Percentiles rank a stretch among this genome's conserved stretches.
Conservation (phyloP, 441 rosid genomes). For the Populus tomentosa region DNA sequence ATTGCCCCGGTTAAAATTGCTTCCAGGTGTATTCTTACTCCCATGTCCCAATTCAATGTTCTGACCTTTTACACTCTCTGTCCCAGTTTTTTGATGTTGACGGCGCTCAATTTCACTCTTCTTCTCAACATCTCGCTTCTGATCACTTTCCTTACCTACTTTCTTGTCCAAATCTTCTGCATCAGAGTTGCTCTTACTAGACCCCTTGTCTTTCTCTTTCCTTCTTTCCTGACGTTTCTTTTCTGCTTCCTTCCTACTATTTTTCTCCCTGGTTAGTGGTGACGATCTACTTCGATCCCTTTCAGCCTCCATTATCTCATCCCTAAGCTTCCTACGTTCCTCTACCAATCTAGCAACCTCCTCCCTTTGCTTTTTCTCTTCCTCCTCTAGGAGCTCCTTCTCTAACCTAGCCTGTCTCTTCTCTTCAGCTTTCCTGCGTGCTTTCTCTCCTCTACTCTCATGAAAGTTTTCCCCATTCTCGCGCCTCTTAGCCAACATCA, state of each 20-base stretch:
- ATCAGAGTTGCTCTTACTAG: slow-evolving; percentile 89
- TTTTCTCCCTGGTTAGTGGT: slow-evolving; percentile 51
- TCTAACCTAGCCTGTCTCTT: slow-evolving; percentile 95
- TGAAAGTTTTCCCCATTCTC: slow-evolving; percentile 54
- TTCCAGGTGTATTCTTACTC: slow-evolving; percentile 35
- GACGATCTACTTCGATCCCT: slow-evolving; percentile 48
- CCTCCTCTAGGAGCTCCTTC: slow-evolving; percentile 83
- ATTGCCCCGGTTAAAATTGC: slow-evolving; percentile 42
- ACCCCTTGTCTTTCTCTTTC: slow-evolving; percentile 80
- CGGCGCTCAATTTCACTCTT: slow-evolving; percentile 43
- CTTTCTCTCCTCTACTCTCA: slow-evolving; percentile 81
- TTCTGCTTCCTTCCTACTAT: slow-evolving; percentile 63
- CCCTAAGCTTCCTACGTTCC: slow-evolving; percentile 82
- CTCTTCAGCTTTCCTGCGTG: slow-evolving; percentile 98
- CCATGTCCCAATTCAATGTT: slow-evolving; percentile 45
- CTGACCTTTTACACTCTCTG: slow-evolving; percentile 42
- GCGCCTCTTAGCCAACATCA: slow-evolving; percentile 58
- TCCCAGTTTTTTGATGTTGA: slow-evolving; percentile 43
- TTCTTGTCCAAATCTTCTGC: slow-evolving; percentile 76
- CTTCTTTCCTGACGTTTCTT: slow-evolving; percentile 78
- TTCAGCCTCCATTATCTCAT: slow-evolving; percentile 70
- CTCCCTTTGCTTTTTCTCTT: slow-evolving; percentile 91
- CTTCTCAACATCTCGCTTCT: slow-evolving; percentile 53
- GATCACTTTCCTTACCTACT: slow-evolving; percentile 57
- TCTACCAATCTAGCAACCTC: slow-evolving; percentile 95